Base-by-base conservation (phyloP, 495 filamentous ascomycete genomes). In the Penicillium goetzii region DNA sequence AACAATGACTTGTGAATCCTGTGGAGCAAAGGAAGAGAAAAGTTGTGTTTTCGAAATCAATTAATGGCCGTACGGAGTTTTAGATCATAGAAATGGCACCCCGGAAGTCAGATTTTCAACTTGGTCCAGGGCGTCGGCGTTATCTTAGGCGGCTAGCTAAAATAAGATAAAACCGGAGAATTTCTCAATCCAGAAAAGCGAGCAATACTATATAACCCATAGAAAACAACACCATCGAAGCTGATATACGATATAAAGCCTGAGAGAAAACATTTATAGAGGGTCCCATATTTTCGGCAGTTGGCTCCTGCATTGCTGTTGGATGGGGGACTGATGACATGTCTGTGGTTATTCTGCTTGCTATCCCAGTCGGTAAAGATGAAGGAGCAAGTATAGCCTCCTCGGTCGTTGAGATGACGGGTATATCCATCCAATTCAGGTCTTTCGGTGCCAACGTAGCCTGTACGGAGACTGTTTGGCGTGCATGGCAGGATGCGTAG, bases 151-250 rank as follows among this genome's bases (percentile, higher is more conserved):
- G 5, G 12, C 38, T 43, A 43, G 41, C 8, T 21, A 43, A 43
- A 6, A 21, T 38, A 14, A 15, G 4, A 38, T 36, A 10, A 30
- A 30, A 15, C 14, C 14, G 19, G 7, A 21, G 9, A 43, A 43
- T 21, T 21, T 21, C 41, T 21, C n/a, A 43, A 43, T 43, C 41
- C n/a, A 43, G n/a, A 43, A 43, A 43, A 21, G 41, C 41, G 1
- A 43, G 41, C n/a, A 14, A 43, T 43, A 43, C n/a, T 7, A 43
- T 43, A 43, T 43, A 43, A 10, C n/a, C 41, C 8, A 43, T 43
- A 43, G 41, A 43, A 43, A 43, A 21, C n/a, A 43, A 43, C n/a
- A 43, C 41, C n/a, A 43, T 43, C 7, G 41, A 43, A 43, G 41
- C 41, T 43, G 9, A 43, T 1, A 43, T 43, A 21, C n/a, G n/a